Evolutionary conservation across 2,329 filamentous ascomycete genomes (phyloP).

Genomic region (Beauveria varroae): DNA sequence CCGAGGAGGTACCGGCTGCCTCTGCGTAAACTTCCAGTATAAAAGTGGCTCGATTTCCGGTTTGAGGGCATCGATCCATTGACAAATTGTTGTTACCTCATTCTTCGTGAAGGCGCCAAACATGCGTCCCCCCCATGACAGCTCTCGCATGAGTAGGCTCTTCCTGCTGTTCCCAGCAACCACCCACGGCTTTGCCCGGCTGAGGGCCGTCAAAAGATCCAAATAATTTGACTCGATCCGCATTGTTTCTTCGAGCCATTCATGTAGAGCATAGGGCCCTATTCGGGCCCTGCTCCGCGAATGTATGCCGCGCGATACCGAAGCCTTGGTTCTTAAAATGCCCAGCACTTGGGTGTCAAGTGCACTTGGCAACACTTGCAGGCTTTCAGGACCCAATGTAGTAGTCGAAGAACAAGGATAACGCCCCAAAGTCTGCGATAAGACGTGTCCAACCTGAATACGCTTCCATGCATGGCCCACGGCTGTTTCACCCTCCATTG

Average conservation of each 20-base stretch:
- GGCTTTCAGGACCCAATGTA: neutral
- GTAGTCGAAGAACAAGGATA: neutral
- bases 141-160: constrained; percentile 33
- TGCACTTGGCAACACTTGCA: neutral
- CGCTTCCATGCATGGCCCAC: constrained; percentile 29
- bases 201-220: neutral
- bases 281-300: neutral
- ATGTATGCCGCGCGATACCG: neutral
- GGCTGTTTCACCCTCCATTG: constrained; percentile 5
- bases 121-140: constrained; percentile 39
- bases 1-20: neutral
- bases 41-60: neutral
- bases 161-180: constrained; percentile 27
- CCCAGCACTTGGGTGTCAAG: neutral
- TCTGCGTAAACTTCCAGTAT: neutral
- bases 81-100: constrained; percentile 21
- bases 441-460: constrained; percentile 34
- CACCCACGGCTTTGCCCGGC: constrained; percentile 26
- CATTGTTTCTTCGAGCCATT: neutral
- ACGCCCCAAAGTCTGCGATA: neutral
- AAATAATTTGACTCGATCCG: neutral
- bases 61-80: neutral
- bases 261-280: neutral
- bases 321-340: neutral
- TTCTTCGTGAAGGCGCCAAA: constrained; percentile 40